Conservation (phyloP, 2,329 filamentous ascomycete genomes). For the Aschersonia sp. region DNA sequence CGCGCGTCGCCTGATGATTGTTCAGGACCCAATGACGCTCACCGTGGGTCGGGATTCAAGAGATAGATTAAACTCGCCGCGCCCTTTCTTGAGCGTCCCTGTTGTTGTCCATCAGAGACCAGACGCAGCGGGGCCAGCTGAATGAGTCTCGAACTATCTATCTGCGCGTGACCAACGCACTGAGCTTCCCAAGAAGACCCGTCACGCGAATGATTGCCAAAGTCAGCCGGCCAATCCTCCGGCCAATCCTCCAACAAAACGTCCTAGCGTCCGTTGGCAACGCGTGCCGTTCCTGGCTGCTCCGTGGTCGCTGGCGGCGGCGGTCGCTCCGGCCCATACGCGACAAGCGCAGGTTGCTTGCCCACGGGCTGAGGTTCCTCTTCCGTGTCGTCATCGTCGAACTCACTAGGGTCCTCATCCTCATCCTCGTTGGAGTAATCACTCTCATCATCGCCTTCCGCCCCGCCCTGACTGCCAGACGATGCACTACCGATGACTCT, state of each 20-base stretch:
- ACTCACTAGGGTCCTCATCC: conserved; percentile 48
- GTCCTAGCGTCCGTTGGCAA: conserved; percentile 29
- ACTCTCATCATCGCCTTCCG: conserved; percentile 39
- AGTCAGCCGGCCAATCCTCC: too few relatives aligned
- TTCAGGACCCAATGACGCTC: too few relatives aligned
- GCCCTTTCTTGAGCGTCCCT: too few relatives aligned
- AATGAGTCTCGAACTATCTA: too few relatives aligned
- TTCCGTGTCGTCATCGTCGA: conserved; percentile 45
- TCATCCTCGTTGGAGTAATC: conserved; percentile 51
- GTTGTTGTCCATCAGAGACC: too few relatives aligned
- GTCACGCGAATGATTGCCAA: too few relatives aligned
- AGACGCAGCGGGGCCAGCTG: too few relatives aligned
- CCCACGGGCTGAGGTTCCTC: conserved; percentile 28
- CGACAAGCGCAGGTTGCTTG: conserved; percentile 19
- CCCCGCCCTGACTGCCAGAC: conserved; percentile 33
- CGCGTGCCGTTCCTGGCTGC: conserved; percentile 4
- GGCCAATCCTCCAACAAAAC: neutral
- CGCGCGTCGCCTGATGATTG: too few relatives aligned
- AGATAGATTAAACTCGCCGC: too few relatives aligned
- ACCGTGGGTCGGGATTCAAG: too few relatives aligned
- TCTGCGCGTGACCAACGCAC: too few relatives aligned
- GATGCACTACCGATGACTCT: conserved; percentile 46
- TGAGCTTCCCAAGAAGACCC: too few relatives aligned
- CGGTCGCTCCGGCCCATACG: conserved; percentile 34
- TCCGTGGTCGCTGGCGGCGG: conserved; percentile 16